Conservation (phyloP, 331 rosid species). For the Saraca asoca region DNA sequence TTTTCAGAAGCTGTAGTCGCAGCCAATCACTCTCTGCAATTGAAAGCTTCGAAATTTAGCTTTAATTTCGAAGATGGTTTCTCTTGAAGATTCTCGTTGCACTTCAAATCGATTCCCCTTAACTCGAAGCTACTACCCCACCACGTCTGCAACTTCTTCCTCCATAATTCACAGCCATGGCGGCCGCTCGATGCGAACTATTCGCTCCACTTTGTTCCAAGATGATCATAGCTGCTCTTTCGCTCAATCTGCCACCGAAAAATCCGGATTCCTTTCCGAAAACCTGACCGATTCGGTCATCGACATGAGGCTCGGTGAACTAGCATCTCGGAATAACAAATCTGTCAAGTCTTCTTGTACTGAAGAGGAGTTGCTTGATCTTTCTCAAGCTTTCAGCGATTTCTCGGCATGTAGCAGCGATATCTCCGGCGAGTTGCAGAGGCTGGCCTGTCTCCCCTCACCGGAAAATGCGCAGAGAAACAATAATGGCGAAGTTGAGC, state of each 20-base stretch:
- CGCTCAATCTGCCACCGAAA: conserved; percentile 36
- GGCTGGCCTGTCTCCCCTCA: conserved; percentile 70
- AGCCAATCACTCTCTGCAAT: neutral
- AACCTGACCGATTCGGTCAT: conserved; percentile 77
- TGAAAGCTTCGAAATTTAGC: conserved; percentile 12
- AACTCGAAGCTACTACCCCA: conserved; percentile 40
- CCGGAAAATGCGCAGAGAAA: conserved; percentile 41
- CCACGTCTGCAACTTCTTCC: conserved; percentile 40
- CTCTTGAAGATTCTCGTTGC: conserved; percentile 71
- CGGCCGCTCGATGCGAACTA: conserved; percentile 92
- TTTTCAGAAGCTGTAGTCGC: conserved; percentile 16
- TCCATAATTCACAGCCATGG: conserved; percentile 53
- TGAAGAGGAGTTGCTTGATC: conserved; percentile 67
- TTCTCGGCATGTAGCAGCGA: conserved; percentile 91
- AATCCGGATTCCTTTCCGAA: conserved; percentile 66
- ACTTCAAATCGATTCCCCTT: conserved; percentile 63
- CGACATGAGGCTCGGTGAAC: conserved; percentile 87
- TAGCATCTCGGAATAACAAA: conserved; percentile 57
- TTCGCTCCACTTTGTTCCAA: conserved; percentile 71
- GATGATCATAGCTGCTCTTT: conserved; percentile 60
- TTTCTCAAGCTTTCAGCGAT: conserved; percentile 87
- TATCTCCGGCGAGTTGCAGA: conserved; percentile 84
- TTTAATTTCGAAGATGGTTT: conserved; percentile 58
- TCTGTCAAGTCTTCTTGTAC: conserved; percentile 43
- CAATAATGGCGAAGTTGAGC: conserved; percentile 4